Base-by-base conservation (phyloP, 2,329 filamentous ascomycete genomes). In the Cordyceps sp. region DNA sequence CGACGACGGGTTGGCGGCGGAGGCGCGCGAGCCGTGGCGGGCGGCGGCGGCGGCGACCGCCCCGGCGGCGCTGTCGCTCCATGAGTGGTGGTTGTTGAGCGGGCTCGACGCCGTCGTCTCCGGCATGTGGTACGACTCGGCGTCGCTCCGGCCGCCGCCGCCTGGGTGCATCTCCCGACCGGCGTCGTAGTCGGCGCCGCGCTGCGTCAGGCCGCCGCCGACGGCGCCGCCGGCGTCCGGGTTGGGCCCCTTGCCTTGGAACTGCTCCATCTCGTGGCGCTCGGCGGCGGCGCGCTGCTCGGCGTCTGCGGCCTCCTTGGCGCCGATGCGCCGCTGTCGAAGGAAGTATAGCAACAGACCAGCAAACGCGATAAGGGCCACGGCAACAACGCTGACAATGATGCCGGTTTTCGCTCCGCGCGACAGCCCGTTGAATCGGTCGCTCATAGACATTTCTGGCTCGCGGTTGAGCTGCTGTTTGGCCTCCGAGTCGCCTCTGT, bases 401-500 rank as follows among this genome's bases (percentile, higher is more conserved):
- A 77, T 50, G 32, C 57, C 69, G 2, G 58, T 56, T 51, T 69
- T 73, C 39, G 65, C 54, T 7, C 48, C 50, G 2, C 53, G 38
- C 4, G 69, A 56, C 8, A 77, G 59, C 1, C 54, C 58, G 17
- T 60, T 52, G 58, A 65, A 77, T 42, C 70, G 73, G 17, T 75
- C 55, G 6, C 57, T 47, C 0, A 67, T 36, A 1, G 64, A 55
- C 44, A 61, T 57, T 12, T 59, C 43, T 2, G 59, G 56, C 12
- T 50, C 38, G 12, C 40, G 39, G 40, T 50, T 40, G 41, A 75
- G 52, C 6, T 48, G 54, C 9, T 66, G 52, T 24, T 56, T 48
- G 10, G 61, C 61, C 2, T 66, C 72, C 2, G 71, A 76, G 49
- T 75, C 73, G 34, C 68, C 69, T 22, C 65, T 70, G 32, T 12